Evolutionary conservation across 2,329 filamentous ascomycete genomes (phyloP).

Genomic region (Drechmeria coniospora): DNA sequence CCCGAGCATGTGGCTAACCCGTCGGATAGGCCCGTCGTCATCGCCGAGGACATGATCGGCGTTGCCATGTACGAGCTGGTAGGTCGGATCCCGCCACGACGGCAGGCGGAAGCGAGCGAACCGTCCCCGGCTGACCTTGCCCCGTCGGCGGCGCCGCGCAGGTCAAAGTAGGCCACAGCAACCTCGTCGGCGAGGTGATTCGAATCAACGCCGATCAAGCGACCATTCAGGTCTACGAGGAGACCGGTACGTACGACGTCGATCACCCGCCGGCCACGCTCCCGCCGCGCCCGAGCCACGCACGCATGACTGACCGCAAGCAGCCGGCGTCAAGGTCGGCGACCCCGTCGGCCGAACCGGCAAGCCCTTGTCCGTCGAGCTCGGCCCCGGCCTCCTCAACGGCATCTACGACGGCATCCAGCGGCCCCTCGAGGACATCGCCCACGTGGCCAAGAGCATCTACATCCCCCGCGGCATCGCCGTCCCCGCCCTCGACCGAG

Average conservation of each 20-base stretch:
- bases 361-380: constrained; percentile 93
- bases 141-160: constrained; percentile 19
- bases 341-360: constrained; percentile 83
- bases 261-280: no score
- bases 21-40: constrained; percentile 61
- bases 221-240: constrained; percentile 97
- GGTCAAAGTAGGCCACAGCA: constrained; percentile 85
- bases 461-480: constrained; percentile 94
- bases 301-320: background rate
- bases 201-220: constrained; percentile 91
- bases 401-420: constrained; percentile 99
- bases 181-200: constrained; percentile 93
- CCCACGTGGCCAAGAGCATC: constrained; percentile 66
- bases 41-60: constrained; percentile 96
- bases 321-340: constrained; percentile 87
- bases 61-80: constrained; percentile 99
- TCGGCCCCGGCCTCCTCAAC: constrained; percentile 92
- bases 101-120: background rate
- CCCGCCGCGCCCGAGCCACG: background rate
- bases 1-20: no score
- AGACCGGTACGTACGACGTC: constrained; percentile 72
- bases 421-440: constrained; percentile 76
- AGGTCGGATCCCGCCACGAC: no score
- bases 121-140: constrained; percentile 1
- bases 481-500: constrained; percentile 72